Evolutionary conservation across 768 basidiomycete genomes (phyloP), one percentile per base, ranked within the genome.

Genomic region (Sarcodon aspratus): DNA sequence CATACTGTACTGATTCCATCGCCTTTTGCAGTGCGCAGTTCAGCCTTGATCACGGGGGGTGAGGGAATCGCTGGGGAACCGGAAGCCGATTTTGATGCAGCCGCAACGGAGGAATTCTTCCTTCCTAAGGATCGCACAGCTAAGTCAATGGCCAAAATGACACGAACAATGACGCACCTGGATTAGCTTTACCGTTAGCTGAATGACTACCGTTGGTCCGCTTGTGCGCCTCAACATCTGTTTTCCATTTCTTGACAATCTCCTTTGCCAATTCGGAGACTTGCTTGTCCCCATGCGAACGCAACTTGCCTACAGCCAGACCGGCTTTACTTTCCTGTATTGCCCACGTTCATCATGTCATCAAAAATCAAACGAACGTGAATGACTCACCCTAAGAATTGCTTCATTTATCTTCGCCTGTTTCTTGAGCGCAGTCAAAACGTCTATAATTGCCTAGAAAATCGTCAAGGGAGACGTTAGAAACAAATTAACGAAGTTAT

Each of bases 231-330:
- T 92, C 90, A 33, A 95, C 93, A 52, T 84, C 83, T 32, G 69
- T 75, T 66, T 94, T 94, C 92, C 92, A 96, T 59, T 83, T 85
- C 66, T 82, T 88, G 45, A 96, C 93, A 42, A 94, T 70, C 55
- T 91, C 90, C 64, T 94, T 95, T 13, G 93, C 89, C 6, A 87
- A 69, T 54, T 89, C 85, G 7, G 88, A 63, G 8, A 96, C 80
- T 9, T 80, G 74, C 58, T 84, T 87, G 10, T 75, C 69, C 1
- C 75, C 68, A 63, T 92, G 84, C 32, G 74, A 72, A 44, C 92
- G 78, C 13, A 94, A 74, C 68, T 94, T 94, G 47, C 91, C 90
- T 2, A 96, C 90, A 0, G 90, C 86, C n/a, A 95, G 68, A 45
- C 92, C 92, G 3, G 83, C 85, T 65, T 86, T 93, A 64, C 89